Percentiles rank a stretch among this genome's conserved stretches.
Evolutionary conservation across 2,329 filamentous ascomycete genomes (phyloP).

Genomic region (Fusarium sp.): DNA sequence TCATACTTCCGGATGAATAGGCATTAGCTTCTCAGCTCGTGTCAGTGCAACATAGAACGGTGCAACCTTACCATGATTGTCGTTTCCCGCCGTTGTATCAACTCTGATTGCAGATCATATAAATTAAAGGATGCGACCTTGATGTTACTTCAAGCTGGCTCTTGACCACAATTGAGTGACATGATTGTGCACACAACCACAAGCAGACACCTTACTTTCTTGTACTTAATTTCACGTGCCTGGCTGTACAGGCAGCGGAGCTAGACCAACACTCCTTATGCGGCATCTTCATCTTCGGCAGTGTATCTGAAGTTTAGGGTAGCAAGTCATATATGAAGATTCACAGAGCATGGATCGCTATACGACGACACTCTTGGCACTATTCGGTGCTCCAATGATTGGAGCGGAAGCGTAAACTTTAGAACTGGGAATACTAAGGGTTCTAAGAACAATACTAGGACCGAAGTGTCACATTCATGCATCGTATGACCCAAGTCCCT

Average conservation of each 20-base stretch:
- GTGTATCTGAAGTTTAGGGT: not conserved
- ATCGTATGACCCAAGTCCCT: not conserved
- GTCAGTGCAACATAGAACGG: not conserved
- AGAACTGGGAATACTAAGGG: not conserved
- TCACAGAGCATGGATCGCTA: not conserved
- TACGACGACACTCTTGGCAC: not conserved
- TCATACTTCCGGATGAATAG: not conserved
- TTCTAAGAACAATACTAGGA: not conserved
- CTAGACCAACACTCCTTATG: not conserved
- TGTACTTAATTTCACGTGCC: not conserved
- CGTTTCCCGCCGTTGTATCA: not conserved
- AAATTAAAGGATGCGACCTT: not conserved
- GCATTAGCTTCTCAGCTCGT: not conserved
- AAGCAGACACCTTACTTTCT: not conserved
- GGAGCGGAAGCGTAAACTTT: not conserved
- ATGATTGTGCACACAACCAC: not conserved
- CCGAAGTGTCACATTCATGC: not conserved
- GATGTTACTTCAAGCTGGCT: not conserved
- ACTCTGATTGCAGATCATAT: not conserved
- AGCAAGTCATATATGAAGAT: not conserved
- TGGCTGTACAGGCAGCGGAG: not conserved
- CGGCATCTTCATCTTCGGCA: not conserved
- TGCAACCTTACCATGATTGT: not conserved
- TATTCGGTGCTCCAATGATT: not conserved
- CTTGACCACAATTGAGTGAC: not conserved